phyloP scores from a whole-genome alignment of 2,329 filamentous ascomycete species.

The Pestalotiopsis sp. region DNA sequence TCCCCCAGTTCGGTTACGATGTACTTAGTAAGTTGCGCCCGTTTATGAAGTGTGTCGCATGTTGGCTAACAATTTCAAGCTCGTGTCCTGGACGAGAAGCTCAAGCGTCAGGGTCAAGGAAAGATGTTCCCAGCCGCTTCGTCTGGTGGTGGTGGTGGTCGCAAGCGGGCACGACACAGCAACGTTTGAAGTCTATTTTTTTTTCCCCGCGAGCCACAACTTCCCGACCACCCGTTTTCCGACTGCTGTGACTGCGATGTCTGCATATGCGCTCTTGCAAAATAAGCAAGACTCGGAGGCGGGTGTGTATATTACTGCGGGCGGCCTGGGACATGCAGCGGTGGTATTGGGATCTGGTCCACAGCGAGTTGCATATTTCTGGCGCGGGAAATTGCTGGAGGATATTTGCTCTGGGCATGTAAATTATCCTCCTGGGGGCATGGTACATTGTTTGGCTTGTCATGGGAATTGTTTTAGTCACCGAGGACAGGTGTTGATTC shows the following conservation, averaged over 20 bases:
- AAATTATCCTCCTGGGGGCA: neutral
- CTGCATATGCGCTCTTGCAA: neutral
- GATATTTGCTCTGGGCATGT: neutral
- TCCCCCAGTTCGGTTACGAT: slow-evolving; percentile 90
- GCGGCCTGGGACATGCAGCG: neutral
- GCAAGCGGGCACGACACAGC: slow-evolving; percentile 61
- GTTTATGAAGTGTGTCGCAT: neutral
- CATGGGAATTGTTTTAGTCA: neutral
- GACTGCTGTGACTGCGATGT: neutral
- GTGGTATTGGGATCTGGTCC: neutral
- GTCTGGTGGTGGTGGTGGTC: slow-evolving; percentile 42
- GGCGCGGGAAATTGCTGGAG: neutral
- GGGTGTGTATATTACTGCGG: neutral
- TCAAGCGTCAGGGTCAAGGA: slow-evolving; percentile 63
- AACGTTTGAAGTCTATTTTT: slow-evolving; percentile 25
- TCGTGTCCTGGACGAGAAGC: slow-evolving; percentile 66
- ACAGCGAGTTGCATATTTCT: neutral
- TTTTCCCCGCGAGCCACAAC: too few species aligned
- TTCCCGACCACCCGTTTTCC: neutral
- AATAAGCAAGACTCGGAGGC: neutral
- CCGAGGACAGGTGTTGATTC: neutral
- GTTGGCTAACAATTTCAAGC: slow-evolving; percentile 40
- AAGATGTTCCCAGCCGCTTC: slow-evolving; percentile 53
- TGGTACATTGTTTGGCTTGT: neutral
- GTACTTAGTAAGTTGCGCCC: slow-evolving; percentile 67